Percentiles rank a stretch among this genome's conserved stretches.
These are phyloP conservation scores for Vitis hybrid DNA, from an alignment of 177 flowering plant species.

Conservation along the genomic window DNA sequence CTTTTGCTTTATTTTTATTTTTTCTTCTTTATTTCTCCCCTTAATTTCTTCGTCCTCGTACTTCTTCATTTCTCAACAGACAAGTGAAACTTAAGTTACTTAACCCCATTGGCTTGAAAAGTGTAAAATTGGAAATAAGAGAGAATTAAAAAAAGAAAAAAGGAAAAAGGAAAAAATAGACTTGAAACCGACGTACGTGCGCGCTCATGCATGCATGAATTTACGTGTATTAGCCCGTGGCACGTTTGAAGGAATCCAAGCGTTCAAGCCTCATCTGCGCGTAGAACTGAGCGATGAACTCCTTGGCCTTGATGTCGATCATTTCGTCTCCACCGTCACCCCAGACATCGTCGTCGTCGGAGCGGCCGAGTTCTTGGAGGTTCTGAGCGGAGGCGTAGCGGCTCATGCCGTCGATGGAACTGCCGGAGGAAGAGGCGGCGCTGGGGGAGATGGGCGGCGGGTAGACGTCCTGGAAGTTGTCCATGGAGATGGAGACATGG, in stretches of 20 bases:
- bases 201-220: slow-evolving; percentile 4
- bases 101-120: not conserved
- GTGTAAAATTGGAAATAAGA: not conserved
- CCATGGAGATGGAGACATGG: not conserved
- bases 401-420: slow-evolving; percentile 23
- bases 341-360: slow-evolving; percentile 20
- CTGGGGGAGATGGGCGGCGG: slow-evolving; percentile 26
- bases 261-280: slow-evolving; percentile 59
- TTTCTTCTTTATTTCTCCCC: not conserved
- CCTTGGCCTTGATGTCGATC: slow-evolving; percentile 70
- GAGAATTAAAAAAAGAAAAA: not conserved
- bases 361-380: slow-evolving; percentile 37
- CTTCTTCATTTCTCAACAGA: not conserved
- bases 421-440: slow-evolving; percentile 2
- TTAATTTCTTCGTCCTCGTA: not conserved
- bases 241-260: slow-evolving; percentile 18
- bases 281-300: slow-evolving; percentile 68
- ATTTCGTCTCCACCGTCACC: slow-evolving; percentile 31
- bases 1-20: no score
- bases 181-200: not conserved
- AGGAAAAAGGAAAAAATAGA: not conserved
- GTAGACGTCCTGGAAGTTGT: slow-evolving; percentile 18
- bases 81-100: not conserved
- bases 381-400: slow-evolving; percentile 46
- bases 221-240: no score